phyloP scores from a whole-genome alignment of 1,284 basidiomycete species.

The Tylopilus sp. region DNA sequence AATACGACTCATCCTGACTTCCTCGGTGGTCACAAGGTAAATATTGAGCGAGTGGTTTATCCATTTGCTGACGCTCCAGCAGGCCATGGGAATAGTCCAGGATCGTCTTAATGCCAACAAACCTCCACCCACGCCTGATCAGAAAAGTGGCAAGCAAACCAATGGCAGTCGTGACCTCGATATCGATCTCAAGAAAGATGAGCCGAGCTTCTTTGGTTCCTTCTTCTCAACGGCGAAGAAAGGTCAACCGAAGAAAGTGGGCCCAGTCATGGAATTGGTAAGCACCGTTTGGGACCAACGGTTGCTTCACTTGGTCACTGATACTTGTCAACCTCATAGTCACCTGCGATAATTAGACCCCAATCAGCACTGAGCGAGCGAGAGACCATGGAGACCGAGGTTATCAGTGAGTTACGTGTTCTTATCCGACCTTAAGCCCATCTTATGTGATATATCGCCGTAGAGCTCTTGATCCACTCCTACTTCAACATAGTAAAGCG shows the following conservation, averaged over 20 bases:
- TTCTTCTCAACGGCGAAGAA: constrained; percentile 91
- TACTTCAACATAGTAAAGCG: constrained; percentile 99
- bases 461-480: constrained; percentile 91
- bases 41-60: constrained; percentile 10
- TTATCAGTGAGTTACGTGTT: constrained; percentile 87
- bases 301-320: not conserved
- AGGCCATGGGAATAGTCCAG: constrained; percentile 92
- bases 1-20: constrained; percentile 99
- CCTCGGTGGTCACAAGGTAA: constrained; percentile 91
- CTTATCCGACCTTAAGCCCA: not conserved
- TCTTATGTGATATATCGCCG: constrained; percentile 8
- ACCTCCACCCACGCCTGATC: constrained; percentile 70
- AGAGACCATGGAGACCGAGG: constrained; percentile 98
- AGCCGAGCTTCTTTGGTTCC: constrained; percentile 94
- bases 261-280: constrained; percentile 84
- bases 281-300: constrained; percentile 26
- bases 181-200: constrained; percentile 89
- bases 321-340: constrained; percentile 49
- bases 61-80: constrained; percentile 13
- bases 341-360: constrained; percentile 92
- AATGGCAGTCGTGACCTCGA: constrained; percentile 97
- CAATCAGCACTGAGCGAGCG: constrained; percentile 93
- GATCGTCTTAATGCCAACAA: constrained; percentile 88
- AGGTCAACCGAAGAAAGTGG: constrained; percentile 75
- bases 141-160: constrained; percentile 78